phyloP scores from a whole-genome alignment of 805 yeast genomes.

The Hemisphaericaspora nanyangensis region DNA sequence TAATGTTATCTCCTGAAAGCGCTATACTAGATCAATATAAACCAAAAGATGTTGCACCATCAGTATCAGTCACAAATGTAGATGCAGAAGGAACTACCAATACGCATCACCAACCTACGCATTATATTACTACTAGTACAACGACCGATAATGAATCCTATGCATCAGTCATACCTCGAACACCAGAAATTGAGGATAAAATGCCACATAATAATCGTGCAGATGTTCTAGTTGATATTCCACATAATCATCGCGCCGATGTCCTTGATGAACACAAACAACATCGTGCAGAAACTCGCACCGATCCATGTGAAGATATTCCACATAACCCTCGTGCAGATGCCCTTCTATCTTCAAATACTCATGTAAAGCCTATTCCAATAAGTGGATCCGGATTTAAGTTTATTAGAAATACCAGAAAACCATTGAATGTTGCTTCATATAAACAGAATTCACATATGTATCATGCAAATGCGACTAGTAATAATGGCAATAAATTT shows the following conservation, averaged over 20 bases:
- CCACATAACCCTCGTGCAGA: constrained; percentile 42
- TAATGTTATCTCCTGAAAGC: too few species aligned
- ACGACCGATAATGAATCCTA: too few species aligned
- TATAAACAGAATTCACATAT: constrained; percentile 32
- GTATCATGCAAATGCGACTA: constrained; percentile 2
- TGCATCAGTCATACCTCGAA: not conserved
- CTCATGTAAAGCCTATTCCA: constrained; percentile 39
- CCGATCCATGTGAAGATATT: constrained; percentile 12
- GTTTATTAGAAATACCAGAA: constrained; percentile 42
- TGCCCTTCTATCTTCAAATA: constrained; percentile 36
- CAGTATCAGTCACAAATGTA: not conserved
- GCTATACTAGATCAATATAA: not conserved
- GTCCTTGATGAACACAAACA: constrained; percentile 35
- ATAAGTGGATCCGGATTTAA: constrained; percentile 23
- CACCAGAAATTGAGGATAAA: not conserved
- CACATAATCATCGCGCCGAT: constrained; percentile 40
- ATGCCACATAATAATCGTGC: constrained; percentile 40
- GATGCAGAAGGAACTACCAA: not conserved
- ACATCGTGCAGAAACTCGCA: constrained; percentile 42
- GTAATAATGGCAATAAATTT: constrained; percentile 25
- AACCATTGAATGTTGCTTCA: constrained; percentile 65
- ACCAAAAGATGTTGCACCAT: not conserved
- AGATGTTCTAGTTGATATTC: constrained; percentile 32
- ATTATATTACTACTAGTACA: too few species aligned
- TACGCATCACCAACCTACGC: not conserved